Conservation (phyloP, 192 early-diverging fungal species). For the Kickxella alabastrina region DNA sequence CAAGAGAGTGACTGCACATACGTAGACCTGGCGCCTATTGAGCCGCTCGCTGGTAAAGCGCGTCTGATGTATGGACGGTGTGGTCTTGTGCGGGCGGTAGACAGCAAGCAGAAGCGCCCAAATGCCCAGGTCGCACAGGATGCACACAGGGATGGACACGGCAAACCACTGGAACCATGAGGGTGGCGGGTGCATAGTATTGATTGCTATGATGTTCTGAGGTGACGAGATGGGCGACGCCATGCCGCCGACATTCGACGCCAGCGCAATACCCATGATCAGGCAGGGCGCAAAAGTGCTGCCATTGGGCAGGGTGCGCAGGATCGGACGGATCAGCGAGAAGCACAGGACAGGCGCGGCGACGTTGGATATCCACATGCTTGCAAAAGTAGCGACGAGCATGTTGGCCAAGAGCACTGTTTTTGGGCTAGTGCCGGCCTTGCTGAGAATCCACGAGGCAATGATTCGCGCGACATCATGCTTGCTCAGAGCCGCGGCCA, state of each 20-base stretch:
- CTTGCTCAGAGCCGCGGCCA: slow-evolving; percentile 92
- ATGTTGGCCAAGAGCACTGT: slow-evolving; percentile 88
- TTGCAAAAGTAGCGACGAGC: slow-evolving; percentile 93
- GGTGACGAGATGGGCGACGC: slow-evolving; percentile 94
- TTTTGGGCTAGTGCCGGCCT: slow-evolving; percentile 82
- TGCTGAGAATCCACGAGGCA: slow-evolving; percentile 82
- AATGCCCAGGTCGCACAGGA: slow-evolving; percentile 73
- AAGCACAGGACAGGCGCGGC: slow-evolving; percentile 97
- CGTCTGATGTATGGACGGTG: slow-evolving; percentile 58
- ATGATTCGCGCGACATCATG: slow-evolving; percentile 89
- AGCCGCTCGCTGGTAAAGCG: slow-evolving; percentile 39
- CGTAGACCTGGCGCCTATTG: slow-evolving; percentile 67
- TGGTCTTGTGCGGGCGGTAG: slow-evolving; percentile 72
- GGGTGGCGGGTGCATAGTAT: slow-evolving; percentile 83
- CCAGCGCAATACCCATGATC: slow-evolving; percentile 94
- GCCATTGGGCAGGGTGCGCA: slow-evolving; percentile 80
- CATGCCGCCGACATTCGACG: slow-evolving; percentile 96
- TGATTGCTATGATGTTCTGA: slow-evolving; percentile 96
- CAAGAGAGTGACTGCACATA: slow-evolving; percentile 63
- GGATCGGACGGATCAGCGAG: slow-evolving; percentile 88
- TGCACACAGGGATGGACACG: slow-evolving; percentile 80
- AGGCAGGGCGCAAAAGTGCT: slow-evolving; percentile 80
- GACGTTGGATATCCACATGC: slow-evolving; percentile 99
- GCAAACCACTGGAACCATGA: slow-evolving; percentile 91
- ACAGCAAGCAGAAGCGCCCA: slow-evolving; percentile 78